Base-by-base conservation (phyloP, 2,329 filamentous ascomycete genomes). In the Fusarium sp. region DNA sequence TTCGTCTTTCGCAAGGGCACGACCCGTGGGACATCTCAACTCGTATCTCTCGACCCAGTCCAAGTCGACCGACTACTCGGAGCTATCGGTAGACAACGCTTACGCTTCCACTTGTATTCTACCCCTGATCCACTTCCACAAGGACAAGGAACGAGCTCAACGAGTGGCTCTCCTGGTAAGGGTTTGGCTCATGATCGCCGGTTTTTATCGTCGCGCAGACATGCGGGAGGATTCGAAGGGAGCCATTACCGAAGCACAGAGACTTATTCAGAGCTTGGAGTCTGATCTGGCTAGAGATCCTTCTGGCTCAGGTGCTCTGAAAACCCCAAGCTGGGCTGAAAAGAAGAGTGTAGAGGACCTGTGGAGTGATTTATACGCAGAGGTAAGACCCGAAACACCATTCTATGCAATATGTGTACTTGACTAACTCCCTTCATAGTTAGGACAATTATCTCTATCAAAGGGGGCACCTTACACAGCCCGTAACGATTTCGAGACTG, bases 121-220 rank as follows among this genome's bases (percentile, higher is more conserved):
- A 43, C 86, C 87, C 1, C 71, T 82, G 17, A 79, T 89, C 19
- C 82, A 86, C 35, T 87, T 89, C 56, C 78, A 87, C 9, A 84
- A 84, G 68, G 84, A 84, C 11, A 84, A 85, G 68, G 80, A 84
- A 65, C 82, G 80, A 67, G 79, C 81, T 30, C 83, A 84, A 53
- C 82, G 86, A 44, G 81, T 79, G 32, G 80, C 81, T 8, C 81
- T 89, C 13, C 77, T 99, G 17, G 83, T 94, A 20, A 91, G 90
- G 68, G 89, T 97, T 32, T 99, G 96, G 96, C 83, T 97, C 10
- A 91, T 96, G 75, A 93, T 97, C 64, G 91, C 93, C 3, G 91
- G 91, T 0, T 90, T 98, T 68, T 99, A 98, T 76, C 88, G 93
- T 28, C 88, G 93, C 53, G 93, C 95, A 9, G 87, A 87, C 10